Base-by-base conservation (phyloP, 805 yeast genomes). In the Candida mattraensis region DNA sequence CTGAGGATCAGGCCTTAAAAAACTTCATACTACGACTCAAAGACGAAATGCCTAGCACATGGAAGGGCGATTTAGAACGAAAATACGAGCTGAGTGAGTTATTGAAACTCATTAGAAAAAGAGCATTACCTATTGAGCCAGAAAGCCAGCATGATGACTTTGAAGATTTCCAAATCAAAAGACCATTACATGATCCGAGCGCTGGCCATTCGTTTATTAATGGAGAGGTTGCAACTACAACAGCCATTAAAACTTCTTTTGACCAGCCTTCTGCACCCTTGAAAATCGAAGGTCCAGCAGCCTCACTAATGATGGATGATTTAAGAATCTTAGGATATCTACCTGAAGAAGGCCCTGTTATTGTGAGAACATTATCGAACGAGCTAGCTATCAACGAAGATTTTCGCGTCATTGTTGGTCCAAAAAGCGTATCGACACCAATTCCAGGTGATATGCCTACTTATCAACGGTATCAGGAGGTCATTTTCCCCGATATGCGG, bases 1-100 rank as follows among this genome's bases (percentile, higher is more conserved):
- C 35, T 5, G 12, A 18, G 5, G 40, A 35, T 11, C 16, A 30
- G 4, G 48, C 50, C 37, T 24, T 57, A 2, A 30, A 27, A 3
- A 8, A 30, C 2, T 53, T 58, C 19, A 25, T 58, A 9, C 20
- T 35, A 23, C 33, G 54, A 10, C 18, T 57, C 15, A 28, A 37
- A 15, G 24, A 21, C 3, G 27, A 28, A 3, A 33, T 37, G n/a
- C 51, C 55, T 5, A 8, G 9, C 2, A 15, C 28, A 1, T 51
- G 53, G 51, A 33, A 24, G 18, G 4, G n/a, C 3, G 32, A 33
- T 4, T 25, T 54, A 5, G 45, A 48, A 16, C 18, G 15, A 8
- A 25, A 34, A 9, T 41, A 41, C 31, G 31, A 12, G 15, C 29
- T 36, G 18, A 11, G 30, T 4, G 25, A 28, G 11, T 22, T 29